phyloP scores from a whole-genome alignment of 176 grass and related monocot species.

The Zea luxurians region DNA sequence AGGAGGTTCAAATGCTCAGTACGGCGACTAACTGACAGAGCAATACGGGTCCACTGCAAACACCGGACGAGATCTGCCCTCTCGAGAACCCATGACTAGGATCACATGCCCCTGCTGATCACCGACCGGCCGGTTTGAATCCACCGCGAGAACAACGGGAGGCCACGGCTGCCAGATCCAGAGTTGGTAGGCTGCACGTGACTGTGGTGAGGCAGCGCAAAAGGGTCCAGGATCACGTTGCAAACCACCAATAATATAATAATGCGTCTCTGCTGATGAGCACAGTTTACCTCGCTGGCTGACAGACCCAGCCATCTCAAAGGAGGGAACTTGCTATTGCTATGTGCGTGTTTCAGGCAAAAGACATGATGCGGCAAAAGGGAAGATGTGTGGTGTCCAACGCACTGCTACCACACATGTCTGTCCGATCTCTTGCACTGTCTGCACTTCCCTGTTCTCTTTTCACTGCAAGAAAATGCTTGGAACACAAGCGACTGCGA shows the following conservation, averaged over 20 bases:
- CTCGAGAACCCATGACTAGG: conserved; percentile 19
- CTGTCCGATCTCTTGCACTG: background rate
- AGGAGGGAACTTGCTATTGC: background rate
- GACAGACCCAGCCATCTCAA: background rate
- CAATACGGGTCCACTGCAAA: background rate
- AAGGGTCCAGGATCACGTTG: conserved; percentile 26
- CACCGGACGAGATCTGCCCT: background rate
- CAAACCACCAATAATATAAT: conserved; percentile 28
- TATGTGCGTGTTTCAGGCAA: background rate
- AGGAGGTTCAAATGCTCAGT: background rate
- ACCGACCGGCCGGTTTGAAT: background rate
- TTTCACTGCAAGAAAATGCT: conserved; percentile 14
- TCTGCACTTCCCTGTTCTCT: background rate
- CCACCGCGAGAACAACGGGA: conserved; percentile 18
- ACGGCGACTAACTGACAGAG: background rate
- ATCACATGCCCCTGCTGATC: conserved; percentile 38
- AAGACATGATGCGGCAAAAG: background rate
- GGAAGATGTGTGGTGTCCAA: conserved; percentile 12
- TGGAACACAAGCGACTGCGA: conserved; percentile 1
- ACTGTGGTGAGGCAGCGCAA: background rate
- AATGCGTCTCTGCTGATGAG: too few species aligned
- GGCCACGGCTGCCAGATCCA: conserved; percentile 22
- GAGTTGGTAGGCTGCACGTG: conserved; percentile 38
- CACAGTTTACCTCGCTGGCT: background rate
- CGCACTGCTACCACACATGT: conserved; percentile 3